Evolutionary conservation across 306 rosid genomes (phyloP).

Genomic region (Trifolium repens): DNA sequence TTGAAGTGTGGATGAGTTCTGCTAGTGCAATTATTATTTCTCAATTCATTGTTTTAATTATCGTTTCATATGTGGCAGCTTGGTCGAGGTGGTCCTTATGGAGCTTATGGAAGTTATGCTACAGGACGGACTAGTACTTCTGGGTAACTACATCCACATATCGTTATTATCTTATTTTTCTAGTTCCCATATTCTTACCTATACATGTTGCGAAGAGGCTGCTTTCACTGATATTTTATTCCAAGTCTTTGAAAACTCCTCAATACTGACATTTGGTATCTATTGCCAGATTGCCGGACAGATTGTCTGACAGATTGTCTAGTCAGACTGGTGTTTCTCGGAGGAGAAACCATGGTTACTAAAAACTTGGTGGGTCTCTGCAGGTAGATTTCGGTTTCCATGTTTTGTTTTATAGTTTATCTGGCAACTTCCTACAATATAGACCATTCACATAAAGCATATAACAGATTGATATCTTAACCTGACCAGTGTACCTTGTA

Average conservation of each 20-base stretch:
- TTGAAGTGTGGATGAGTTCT: conserved; percentile 17
- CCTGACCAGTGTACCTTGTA: conserved; percentile 73
- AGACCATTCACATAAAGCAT: conserved; percentile 47
- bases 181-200: conserved; percentile 4
- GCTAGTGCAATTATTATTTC: conserved; percentile 15
- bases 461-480: conserved; percentile 61
- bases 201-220: conserved; percentile 17
- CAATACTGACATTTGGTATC: conserved; percentile 36
- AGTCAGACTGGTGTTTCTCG: conserved; percentile 50
- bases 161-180: conserved; percentile 18
- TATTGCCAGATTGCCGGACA: conserved; percentile 53
- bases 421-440: conserved; percentile 46
- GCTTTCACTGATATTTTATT: conserved; percentile 9
- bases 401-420: conserved; percentile 45
- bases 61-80: conserved; percentile 57
- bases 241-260: conserved; percentile 12
- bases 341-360: conserved; percentile 60
- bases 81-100: conserved; percentile 73
- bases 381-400: conserved; percentile 52
- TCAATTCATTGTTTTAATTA: conserved; percentile 22
- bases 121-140: conserved; percentile 69
- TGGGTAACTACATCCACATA: conserved; percentile 59
- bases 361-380: conserved; percentile 41
- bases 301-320: conserved; percentile 56
- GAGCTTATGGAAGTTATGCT: conserved; percentile 86